phyloP scores from a whole-genome alignment of 2,329 filamentous ascomycete genomes.

The Sporothrix pallida region DNA sequence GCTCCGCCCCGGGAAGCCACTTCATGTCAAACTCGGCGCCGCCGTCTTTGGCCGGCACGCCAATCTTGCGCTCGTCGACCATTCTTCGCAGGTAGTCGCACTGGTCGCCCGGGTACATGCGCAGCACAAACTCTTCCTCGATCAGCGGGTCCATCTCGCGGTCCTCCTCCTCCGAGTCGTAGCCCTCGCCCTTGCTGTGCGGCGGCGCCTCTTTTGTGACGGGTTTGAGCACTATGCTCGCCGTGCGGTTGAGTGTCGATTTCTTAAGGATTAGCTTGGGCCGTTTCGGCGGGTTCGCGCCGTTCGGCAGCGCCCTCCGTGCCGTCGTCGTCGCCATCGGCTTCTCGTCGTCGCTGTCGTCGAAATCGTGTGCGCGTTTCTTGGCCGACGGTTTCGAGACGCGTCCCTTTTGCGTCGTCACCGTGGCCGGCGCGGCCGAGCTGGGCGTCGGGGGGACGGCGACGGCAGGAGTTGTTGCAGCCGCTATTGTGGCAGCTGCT shows the following conservation, averaged over 20 bases:
- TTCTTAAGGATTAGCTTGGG: slow-evolving; percentile 57
- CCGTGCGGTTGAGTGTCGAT: slow-evolving; percentile 35
- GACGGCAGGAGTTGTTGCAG: background rate
- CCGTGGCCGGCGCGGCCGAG: slow-evolving; percentile 35
- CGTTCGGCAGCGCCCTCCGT: slow-evolving; percentile 39
- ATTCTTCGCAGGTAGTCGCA: slow-evolving; percentile 80
- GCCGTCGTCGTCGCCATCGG: background rate
- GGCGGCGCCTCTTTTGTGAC: slow-evolving; percentile 63
- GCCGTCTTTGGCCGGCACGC: slow-evolving; percentile 64
- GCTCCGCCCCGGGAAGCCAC: slow-evolving; percentile 71
- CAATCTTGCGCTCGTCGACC: slow-evolving; percentile 78
- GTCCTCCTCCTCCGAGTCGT: slow-evolving; percentile 95
- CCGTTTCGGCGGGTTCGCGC: slow-evolving; percentile 51
- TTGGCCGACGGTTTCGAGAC: slow-evolving; percentile 66
- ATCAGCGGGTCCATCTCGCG: slow-evolving; percentile 84
- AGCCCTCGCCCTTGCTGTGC: slow-evolving; percentile 81
- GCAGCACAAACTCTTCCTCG: slow-evolving; percentile 86
- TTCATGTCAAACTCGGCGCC: slow-evolving; percentile 81
- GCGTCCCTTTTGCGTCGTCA: slow-evolving; percentile 65
- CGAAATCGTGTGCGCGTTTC: slow-evolving; percentile 65
- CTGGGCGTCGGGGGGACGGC: slow-evolving; percentile 18
- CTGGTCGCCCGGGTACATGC: slow-evolving; percentile 85
- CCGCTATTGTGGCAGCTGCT: background rate
- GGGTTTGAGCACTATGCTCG: slow-evolving; percentile 49
- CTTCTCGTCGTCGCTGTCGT: slow-evolving; percentile 54